Evolutionary conservation across 345 rosid species (phyloP).

Genomic region (Eucalyptus regnans): DNA sequence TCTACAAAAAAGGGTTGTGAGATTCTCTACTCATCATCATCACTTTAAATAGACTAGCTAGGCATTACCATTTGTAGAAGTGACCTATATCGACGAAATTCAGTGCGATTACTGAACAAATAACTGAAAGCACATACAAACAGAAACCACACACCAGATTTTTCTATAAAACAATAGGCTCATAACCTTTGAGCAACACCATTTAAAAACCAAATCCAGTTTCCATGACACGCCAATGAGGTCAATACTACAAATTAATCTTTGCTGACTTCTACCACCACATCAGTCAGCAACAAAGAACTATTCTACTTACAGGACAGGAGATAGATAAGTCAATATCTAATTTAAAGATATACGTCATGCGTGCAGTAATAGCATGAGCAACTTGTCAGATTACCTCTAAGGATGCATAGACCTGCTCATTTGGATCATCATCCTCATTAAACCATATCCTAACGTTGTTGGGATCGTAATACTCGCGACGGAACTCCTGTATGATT

Average conservation of each 20-base stretch:
- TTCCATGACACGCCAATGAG: neutral
- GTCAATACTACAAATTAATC: neutral
- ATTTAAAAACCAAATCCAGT: neutral
- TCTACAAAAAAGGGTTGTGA: conserved; percentile 26
- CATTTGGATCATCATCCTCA: conserved; percentile 77
- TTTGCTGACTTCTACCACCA: neutral
- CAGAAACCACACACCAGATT: neutral
- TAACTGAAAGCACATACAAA: neutral
- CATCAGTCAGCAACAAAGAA: neutral
- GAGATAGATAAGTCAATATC: neutral
- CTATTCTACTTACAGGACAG: neutral
- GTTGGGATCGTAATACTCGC: conserved; percentile 25
- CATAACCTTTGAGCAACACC: neutral
- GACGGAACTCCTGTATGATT: neutral
- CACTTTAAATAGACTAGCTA: neutral
- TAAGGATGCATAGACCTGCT: conserved; percentile 42
- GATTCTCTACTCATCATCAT: neutral
- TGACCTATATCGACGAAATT: neutral
- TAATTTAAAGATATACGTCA: too few relatives aligned
- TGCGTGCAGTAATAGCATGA: too few relatives aligned
- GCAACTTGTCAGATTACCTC: too few relatives aligned
- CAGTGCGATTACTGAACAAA: neutral
- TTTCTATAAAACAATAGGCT: neutral
- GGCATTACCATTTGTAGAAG: neutral
- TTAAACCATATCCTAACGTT: conserved; percentile 12